These are phyloP conservation scores for Hypoxylon sp. DNA, from an alignment of 2,329 filamentous ascomycete genomes.

Conservation along the genomic window DNA sequence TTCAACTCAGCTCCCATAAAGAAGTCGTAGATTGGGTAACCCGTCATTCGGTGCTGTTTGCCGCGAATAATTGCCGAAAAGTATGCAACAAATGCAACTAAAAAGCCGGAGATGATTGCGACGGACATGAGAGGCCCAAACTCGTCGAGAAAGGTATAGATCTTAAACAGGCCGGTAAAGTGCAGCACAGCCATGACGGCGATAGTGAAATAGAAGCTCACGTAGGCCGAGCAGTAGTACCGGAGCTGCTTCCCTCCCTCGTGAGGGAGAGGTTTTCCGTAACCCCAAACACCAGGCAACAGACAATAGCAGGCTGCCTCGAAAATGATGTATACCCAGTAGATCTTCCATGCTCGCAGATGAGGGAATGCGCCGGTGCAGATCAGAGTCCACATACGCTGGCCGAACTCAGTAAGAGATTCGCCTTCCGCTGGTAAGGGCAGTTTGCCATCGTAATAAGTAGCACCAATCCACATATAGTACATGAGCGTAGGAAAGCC, in stretches of 20 bases:
- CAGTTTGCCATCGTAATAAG: constrained; percentile 89
- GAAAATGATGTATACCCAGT: constrained; percentile 93
- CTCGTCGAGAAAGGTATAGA: constrained; percentile 94
- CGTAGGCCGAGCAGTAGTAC: constrained; percentile 95
- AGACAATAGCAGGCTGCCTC: constrained; percentile 87
- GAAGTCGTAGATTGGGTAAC: constrained; percentile 87
- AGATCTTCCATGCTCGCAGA: constrained; percentile 87
- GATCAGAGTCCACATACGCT: constrained; percentile 78
- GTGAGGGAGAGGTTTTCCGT: constrained; percentile 89
- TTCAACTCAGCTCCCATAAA: constrained; percentile 95
- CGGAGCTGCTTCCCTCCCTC: constrained; percentile 86
- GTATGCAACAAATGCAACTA: constrained; percentile 88
- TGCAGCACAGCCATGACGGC: constrained; percentile 79
- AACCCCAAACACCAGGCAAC: constrained; percentile 88
- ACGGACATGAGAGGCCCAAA: constrained; percentile 95
- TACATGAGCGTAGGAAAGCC: constrained; percentile 96
- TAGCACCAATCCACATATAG: constrained; percentile 99
- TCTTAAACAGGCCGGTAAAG: constrained; percentile 84
- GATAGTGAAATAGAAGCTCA: constrained; percentile 90
- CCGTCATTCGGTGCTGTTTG: constrained; percentile 92
- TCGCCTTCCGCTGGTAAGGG: constrained; percentile 77
- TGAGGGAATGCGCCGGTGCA: constrained; percentile 90
- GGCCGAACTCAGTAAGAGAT: constrained; percentile 77
- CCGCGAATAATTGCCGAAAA: constrained; percentile 85
- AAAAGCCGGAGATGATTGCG: constrained; percentile 89